These are phyloP conservation scores for Filosporella fistucella DNA, from an alignment of 495 filamentous ascomycete species.

Conservation along the genomic window DNA sequence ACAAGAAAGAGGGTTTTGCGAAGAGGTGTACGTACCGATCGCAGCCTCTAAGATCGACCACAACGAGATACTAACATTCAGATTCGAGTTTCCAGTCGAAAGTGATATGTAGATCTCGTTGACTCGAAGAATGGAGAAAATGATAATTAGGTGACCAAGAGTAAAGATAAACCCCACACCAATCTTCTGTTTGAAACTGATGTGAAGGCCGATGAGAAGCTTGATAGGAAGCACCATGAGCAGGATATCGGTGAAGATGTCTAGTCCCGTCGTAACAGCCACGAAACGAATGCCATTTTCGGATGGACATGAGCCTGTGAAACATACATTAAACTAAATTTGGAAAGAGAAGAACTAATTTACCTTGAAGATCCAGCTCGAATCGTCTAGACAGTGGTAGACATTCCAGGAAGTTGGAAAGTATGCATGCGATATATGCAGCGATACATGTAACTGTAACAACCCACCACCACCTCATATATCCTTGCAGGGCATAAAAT, in stretches of 20 bases:
- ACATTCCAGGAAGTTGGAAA: conserved; percentile 1
- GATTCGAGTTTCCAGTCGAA: background rate
- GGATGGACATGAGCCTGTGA: background rate
- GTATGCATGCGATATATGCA: background rate
- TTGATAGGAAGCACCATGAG: conserved; percentile 36
- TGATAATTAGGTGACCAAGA: conserved; percentile 34
- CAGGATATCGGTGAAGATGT: conserved; percentile 25
- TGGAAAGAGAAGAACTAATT: background rate
- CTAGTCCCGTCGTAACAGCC: conserved; percentile 21
- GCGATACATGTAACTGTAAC: background rate
- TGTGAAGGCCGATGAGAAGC: conserved; percentile 32
- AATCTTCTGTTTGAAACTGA: conserved; percentile 32
- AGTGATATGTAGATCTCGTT: background rate
- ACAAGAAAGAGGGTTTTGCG: no score
- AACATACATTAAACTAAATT: background rate
- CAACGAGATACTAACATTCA: background rate
- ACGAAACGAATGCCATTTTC: background rate
- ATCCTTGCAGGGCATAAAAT: background rate
- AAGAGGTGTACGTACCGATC: background rate
- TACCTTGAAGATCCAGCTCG: background rate
- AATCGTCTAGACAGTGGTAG: background rate
- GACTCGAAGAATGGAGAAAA: conserved; percentile 34
- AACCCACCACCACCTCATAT: conserved; percentile 9
- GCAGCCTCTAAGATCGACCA: conserved; percentile 3
- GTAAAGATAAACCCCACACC: conserved; percentile 36